phyloP scores from a whole-genome alignment of 2,329 filamentous ascomycete species.

The Penicillium sp. region DNA sequence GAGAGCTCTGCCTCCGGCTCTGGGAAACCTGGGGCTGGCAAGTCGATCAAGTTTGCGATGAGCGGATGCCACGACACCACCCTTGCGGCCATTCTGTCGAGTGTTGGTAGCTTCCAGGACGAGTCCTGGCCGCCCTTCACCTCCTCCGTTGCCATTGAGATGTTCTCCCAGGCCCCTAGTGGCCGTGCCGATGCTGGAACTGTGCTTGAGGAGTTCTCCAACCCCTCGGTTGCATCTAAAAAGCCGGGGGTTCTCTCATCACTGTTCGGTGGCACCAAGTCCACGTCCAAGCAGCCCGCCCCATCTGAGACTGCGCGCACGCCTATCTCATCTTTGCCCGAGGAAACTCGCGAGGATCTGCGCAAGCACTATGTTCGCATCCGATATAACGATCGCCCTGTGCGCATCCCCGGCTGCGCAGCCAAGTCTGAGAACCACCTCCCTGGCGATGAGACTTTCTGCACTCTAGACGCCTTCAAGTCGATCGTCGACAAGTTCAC shows the following conservation, averaged over 20 bases:
- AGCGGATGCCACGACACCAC: slow-evolving; percentile 94
- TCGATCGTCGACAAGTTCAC: slow-evolving; percentile 86
- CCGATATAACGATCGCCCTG: slow-evolving; percentile 82
- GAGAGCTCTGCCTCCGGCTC: slow-evolving; percentile 53
- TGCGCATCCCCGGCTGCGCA: slow-evolving; percentile 76
- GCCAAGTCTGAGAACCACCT: slow-evolving; percentile 73
- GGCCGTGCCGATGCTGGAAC: slow-evolving; percentile 16
- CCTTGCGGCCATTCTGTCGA: slow-evolving; percentile 71
- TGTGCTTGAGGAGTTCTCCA: slow-evolving; percentile 26
- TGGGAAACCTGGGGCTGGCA: slow-evolving; percentile 37
- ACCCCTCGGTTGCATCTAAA: slow-evolving; percentile 25
- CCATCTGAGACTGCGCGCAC: slow-evolving; percentile 36
- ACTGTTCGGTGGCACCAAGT: slow-evolving; percentile 25
- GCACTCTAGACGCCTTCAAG: slow-evolving; percentile 90
- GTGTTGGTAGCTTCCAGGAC: slow-evolving; percentile 72
- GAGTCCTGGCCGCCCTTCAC: slow-evolving; percentile 89
- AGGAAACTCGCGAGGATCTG: slow-evolving; percentile 27
- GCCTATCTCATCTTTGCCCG: slow-evolving; percentile 31
- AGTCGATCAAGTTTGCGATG: slow-evolving; percentile 67
- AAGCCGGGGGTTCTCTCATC: slow-evolving; percentile 34
- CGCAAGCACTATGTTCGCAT: slow-evolving; percentile 79
- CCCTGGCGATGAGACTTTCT: slow-evolving; percentile 81
- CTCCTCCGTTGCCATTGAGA: slow-evolving; percentile 83
- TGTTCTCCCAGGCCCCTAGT: slow-evolving; percentile 63
- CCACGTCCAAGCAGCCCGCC: slow-evolving; percentile 12